Evolutionary conservation across 2,329 filamentous ascomycete species (phyloP).

Genomic region (Ophiobolus disseminans): DNA sequence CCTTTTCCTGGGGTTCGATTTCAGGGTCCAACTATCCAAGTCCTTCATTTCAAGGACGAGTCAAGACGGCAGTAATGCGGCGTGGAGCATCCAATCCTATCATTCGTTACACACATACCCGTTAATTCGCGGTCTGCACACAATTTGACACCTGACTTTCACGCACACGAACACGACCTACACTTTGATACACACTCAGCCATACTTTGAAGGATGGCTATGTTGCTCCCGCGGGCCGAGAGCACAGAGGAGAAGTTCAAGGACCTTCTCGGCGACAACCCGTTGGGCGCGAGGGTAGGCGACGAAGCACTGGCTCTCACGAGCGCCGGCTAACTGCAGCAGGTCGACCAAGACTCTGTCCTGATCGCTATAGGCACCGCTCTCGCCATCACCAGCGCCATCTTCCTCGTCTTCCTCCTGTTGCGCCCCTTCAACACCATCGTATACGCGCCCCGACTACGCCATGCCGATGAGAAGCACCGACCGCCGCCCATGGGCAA

Average conservation of each 20-base stretch:
- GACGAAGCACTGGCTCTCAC: neutral
- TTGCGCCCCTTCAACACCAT: slow-evolving; percentile 89
- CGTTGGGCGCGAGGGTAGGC: slow-evolving; percentile 34
- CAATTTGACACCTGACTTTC: slow-evolving; percentile 1
- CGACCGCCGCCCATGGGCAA: slow-evolving; percentile 85
- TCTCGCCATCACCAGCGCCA: slow-evolving; percentile 73
- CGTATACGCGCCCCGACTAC: slow-evolving; percentile 93
- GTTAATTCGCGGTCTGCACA: slow-evolving; percentile 4
- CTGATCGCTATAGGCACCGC: slow-evolving; percentile 83
- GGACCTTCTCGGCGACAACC: slow-evolving; percentile 38
- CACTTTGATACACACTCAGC: slow-evolving; percentile 12
- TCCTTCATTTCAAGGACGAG: too few relatives aligned
- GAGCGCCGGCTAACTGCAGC: slow-evolving; percentile 20
- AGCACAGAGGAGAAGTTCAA: slow-evolving; percentile 41
- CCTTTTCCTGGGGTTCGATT: neutral
- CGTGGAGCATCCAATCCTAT: too few relatives aligned
- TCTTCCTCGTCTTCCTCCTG: slow-evolving; percentile 84
- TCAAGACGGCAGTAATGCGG: too few relatives aligned
- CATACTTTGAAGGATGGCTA: slow-evolving; percentile 25
- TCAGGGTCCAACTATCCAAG: too few relatives aligned
- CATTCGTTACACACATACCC: slow-evolving; percentile 11
- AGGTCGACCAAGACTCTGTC: slow-evolving; percentile 69
- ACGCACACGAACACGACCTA: slow-evolving; percentile 12
- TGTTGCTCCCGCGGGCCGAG: slow-evolving; percentile 36
- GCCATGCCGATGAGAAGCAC: slow-evolving; percentile 90